Evolutionary conservation across 1,284 basidiomycete genomes (phyloP).

Genomic region (Puccinia horiana): DNA sequence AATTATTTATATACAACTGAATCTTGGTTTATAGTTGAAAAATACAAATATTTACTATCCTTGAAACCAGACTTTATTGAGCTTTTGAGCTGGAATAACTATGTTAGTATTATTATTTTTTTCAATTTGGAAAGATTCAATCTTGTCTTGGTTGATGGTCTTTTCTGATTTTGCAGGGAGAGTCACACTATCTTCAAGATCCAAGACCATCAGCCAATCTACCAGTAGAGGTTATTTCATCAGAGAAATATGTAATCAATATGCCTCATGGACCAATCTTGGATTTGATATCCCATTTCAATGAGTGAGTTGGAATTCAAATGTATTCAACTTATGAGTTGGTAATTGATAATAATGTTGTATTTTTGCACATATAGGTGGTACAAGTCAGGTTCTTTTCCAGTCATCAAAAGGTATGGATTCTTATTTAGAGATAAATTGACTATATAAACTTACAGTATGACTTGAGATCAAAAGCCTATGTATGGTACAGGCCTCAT

Average conservation of each 20-base stretch:
- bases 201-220: conserved; percentile 35
- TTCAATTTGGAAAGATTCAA: neutral
- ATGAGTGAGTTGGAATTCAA: conserved; percentile 4
- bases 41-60: neutral
- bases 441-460: neutral
- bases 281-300: conserved; percentile 40
- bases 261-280: conserved; percentile 41
- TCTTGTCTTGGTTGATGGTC: neutral
- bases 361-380: conserved; percentile 12
- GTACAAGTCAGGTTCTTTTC: conserved; percentile 33
- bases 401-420: conserved; percentile 17
- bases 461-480: conserved; percentile 26
- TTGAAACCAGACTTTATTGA: conserved; percentile 42
- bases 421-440: neutral
- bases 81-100: conserved; percentile 44
- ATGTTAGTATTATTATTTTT: neutral
- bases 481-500: conserved; percentile 45
- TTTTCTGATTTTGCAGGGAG: conserved; percentile 20
- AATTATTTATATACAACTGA: conserved; percentile 32
- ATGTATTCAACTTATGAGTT: neutral
- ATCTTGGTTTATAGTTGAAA: conserved; percentile 18
- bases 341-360: neutral
- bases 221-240: conserved; percentile 21
- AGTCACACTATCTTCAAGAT: conserved; percentile 43
- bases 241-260: conserved; percentile 24